Conservation (phyloP, 176 grass and related monocot species). For the Triticum dicoccoides region DNA sequence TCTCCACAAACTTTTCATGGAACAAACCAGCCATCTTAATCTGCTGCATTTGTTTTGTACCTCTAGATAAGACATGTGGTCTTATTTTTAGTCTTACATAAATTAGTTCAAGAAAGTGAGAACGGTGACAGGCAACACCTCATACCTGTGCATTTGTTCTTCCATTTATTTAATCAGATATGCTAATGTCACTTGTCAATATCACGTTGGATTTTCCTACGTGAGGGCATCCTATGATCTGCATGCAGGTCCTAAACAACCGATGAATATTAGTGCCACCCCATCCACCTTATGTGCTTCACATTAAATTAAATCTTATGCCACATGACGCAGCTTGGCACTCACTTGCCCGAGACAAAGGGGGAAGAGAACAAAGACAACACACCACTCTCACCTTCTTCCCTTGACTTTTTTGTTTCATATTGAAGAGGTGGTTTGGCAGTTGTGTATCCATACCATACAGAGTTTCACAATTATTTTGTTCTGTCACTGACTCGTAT, state of each 20-base stretch:
- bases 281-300: neutral
- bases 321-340: too few species aligned
- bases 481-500: neutral
- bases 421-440: neutral
- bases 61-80: neutral
- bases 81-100: neutral
- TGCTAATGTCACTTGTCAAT: neutral
- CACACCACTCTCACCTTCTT: neutral
- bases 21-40: constrained; percentile 29
- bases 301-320: neutral
- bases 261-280: neutral
- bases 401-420: neutral
- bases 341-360: neutral
- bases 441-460: neutral
- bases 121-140: neutral
- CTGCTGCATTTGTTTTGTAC: neutral
- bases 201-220: neutral
- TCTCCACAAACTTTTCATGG: constrained; percentile 57
- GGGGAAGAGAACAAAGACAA: neutral
- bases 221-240: neutral
- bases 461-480: neutral
- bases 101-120: neutral
- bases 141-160: neutral
- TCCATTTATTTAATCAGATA: neutral
- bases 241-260: neutral